Conservation (phyloP, 2,329 filamentous ascomycete genomes). For the Diaporthe vexans region DNA sequence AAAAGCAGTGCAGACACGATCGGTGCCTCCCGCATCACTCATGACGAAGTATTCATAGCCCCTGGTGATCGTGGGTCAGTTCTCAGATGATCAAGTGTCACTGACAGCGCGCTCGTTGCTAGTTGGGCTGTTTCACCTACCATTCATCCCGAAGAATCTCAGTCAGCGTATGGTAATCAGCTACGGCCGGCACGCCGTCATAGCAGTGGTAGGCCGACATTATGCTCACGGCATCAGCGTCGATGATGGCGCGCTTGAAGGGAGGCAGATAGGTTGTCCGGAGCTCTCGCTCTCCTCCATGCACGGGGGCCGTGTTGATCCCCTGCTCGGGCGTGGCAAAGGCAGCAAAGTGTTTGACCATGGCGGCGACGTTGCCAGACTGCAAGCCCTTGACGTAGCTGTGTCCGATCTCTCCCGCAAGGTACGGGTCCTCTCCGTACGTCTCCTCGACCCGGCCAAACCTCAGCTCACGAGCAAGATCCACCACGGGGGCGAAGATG, state of each 20-base stretch:
- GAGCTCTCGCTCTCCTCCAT: constrained; percentile 67
- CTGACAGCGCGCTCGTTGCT: no score
- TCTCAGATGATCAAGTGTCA: background rate
- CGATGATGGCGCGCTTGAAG: constrained; percentile 79
- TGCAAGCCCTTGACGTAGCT: constrained; percentile 71
- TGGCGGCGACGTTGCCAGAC: constrained; percentile 75
- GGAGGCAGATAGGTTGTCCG: constrained; percentile 69
- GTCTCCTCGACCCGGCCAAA: constrained; percentile 83
- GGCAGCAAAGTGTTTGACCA: constrained; percentile 82
- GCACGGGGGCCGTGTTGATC: constrained; percentile 74
- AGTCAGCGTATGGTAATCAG: constrained; percentile 75
- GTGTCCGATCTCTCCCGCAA: constrained; percentile 78
- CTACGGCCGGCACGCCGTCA: constrained; percentile 77
- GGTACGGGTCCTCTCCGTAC: constrained; percentile 77
- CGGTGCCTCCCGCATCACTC: constrained; percentile 77
- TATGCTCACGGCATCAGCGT: constrained; percentile 75
- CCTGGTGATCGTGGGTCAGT: background rate
- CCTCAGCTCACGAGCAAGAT: constrained; percentile 78
- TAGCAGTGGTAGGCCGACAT: constrained; percentile 85
- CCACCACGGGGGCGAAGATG: constrained; percentile 78
- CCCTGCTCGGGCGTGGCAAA: constrained; percentile 80
- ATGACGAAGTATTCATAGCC: constrained; percentile 78
- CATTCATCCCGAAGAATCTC: constrained; percentile 79
- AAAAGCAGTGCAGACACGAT: constrained; percentile 75
- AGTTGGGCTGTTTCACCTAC: constrained; percentile 47